Base-by-base conservation (phyloP, 2,329 filamentous ascomycete genomes). In the Cercospora sp. region DNA sequence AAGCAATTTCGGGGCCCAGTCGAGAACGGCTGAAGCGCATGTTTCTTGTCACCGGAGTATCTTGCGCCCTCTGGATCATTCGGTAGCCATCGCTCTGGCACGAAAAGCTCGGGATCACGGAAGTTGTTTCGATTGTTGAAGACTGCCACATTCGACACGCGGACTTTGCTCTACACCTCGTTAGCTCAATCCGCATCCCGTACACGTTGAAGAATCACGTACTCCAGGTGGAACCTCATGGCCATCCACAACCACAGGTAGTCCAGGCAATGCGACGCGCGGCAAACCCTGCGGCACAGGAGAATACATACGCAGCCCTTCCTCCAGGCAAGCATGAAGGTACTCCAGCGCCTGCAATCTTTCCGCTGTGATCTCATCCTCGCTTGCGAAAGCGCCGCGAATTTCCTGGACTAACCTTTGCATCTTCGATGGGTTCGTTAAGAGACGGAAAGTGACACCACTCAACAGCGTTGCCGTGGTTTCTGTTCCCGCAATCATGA, bases 401-500 rank as follows among this genome's bases (percentile, higher is more conserved):
- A 93, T 78, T 76, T 93, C 90, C 1, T 78, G 71, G 68, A 84
- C 83, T 60, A 92, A 80, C 30, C 82, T 83, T 1, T 77, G 74
- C 62, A 90, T 84, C 16, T 83, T 83, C 0, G 69, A 36, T 0
- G 88, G 88, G 72, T 88, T 87, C 73, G 87, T 88, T 31, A 93
- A 82, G 4, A 93, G 80, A 77, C 88, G 89, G 79, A 93, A 93
- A 71, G 93, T 91, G 0, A 93, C 85, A 2, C 88, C 84, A 1
- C 86, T 85, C 0, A 93, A 83, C 2, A 86, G 86, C 73, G 93
- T 93, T 55, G 90, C 91, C 0, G 91, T 94, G 0, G 91, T 94
- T 78, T 94, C 91, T 2, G 87, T 90, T 3, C 91, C 91, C 0
- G 91, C 91, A 71, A 90, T 84, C 69, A 83, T 81, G 58, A 81